A percentile compares a stretch with the other conserved stretches of the same genome.
Conservation (phyloP, 2,329 filamentous ascomycete species). For the Macrophomina tecta region DNA sequence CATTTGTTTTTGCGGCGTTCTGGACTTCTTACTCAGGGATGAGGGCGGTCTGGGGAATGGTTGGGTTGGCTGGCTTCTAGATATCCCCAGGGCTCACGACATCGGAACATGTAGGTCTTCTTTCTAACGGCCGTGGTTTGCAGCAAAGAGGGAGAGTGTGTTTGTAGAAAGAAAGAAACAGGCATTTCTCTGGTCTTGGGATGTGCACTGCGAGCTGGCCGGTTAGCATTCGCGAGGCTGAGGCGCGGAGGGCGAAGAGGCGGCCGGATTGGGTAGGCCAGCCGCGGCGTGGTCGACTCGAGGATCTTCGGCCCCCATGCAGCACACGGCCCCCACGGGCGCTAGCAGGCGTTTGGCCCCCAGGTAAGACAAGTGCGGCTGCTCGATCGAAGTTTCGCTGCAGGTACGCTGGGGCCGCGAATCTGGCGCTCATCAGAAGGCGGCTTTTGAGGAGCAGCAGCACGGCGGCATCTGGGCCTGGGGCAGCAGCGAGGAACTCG, state of each 20-base stretch:
- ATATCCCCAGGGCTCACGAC: slow-evolving; percentile 20
- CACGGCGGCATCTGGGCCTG: neutral
- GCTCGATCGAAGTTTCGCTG: slow-evolving; percentile 17
- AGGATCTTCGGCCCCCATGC: slow-evolving; percentile 2
- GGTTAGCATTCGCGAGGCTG: neutral
- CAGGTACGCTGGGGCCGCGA: slow-evolving; percentile 13
- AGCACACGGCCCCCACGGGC: slow-evolving; percentile 5
- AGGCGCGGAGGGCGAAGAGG: neutral
- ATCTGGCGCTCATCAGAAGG: neutral
- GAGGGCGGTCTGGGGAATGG: neutral
- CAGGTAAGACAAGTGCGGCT: slow-evolving; percentile 11
- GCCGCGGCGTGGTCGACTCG: neutral
- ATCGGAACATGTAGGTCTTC: neutral
- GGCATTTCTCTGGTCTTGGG: neutral
- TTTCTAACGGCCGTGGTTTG: slow-evolving; percentile 13
- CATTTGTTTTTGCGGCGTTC: neutral
- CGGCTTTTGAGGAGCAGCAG: no score
- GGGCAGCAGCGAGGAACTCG: no score
- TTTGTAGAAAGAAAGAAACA: slow-evolving; percentile 16
- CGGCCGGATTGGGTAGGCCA: neutral
- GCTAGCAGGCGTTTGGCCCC: slow-evolving; percentile 8
- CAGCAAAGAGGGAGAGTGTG: neutral
- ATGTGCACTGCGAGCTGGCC: neutral
- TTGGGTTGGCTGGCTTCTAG: slow-evolving; percentile 19
- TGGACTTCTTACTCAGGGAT: neutral